A percentile compares a stretch with the other conserved stretches of the same genome.
Evolutionary conservation across 768 basidiomycete genomes (phyloP).

Genomic region (Panaeolus cyanescens): DNA sequence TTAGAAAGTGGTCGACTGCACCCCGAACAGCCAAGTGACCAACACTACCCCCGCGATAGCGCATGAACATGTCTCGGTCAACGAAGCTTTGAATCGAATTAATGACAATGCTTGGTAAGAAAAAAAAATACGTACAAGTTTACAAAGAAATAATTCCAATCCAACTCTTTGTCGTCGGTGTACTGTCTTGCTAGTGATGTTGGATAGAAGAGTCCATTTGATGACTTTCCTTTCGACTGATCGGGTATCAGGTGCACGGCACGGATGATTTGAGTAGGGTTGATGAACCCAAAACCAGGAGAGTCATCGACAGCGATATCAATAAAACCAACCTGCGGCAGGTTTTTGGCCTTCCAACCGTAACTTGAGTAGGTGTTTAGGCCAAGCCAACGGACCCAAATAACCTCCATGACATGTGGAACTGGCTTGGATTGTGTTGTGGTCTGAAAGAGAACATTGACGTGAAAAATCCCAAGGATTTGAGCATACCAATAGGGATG

Average conservation of each 20-base stretch:
- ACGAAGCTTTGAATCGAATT: slow-evolving; percentile 21
- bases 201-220: slow-evolving; percentile 12
- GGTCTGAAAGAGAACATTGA: slow-evolving; percentile 9
- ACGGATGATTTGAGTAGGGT: slow-evolving; percentile 39
- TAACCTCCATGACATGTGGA: slow-evolving; percentile 20
- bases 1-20: neutral
- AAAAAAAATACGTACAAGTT: slow-evolving; percentile 31
- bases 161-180: slow-evolving; percentile 22
- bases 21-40: slow-evolving; percentile 22
- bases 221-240: slow-evolving; percentile 10
- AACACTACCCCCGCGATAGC: slow-evolving; percentile 24
- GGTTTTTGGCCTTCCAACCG: slow-evolving; percentile 12
- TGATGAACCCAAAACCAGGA: slow-evolving; percentile 44
- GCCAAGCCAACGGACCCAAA: slow-evolving; percentile 27
- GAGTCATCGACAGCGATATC: slow-evolving; percentile 10
- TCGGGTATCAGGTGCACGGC: slow-evolving; percentile 40
- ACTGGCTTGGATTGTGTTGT: neutral
- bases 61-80: slow-evolving; percentile 33
- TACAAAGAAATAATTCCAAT: slow-evolving; percentile 36
- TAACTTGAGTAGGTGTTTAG: slow-evolving; percentile 1
- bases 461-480: slow-evolving; percentile 22
- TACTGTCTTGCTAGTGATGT: neutral
- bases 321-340: slow-evolving; percentile 19
- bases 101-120: neutral
- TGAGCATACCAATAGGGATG: slow-evolving; percentile 36